Conservation (phyloP, 768 basidiomycete genomes). For the Suillus weaverae region DNA sequence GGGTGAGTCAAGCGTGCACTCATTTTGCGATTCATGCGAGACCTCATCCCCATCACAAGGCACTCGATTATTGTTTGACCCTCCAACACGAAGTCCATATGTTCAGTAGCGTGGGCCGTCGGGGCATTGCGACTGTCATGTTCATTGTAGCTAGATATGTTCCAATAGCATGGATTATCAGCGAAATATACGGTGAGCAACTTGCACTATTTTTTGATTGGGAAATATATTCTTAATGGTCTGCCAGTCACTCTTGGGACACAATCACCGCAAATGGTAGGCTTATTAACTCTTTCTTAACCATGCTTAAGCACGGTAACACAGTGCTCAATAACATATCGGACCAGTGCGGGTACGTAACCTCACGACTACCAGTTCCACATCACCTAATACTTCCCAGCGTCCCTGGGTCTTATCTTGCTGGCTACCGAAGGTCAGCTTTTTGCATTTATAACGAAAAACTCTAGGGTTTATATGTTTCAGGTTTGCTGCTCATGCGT, state of each 20-base stretch:
- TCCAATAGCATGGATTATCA: constrained; percentile 10
- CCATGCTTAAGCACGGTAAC: background rate
- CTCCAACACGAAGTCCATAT: constrained; percentile 12
- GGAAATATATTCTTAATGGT: background rate
- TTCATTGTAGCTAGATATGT: constrained; percentile 13
- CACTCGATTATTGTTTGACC: constrained; percentile 11
- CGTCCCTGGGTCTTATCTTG: constrained; percentile 5
- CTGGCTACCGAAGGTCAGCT: constrained; percentile 10
- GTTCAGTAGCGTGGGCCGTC: background rate
- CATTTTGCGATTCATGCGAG: background rate
- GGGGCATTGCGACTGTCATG: constrained; percentile 11
- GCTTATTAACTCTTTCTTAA: constrained; percentile 1
- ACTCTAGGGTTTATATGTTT: background rate
- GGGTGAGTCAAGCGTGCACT: constrained; percentile 2
- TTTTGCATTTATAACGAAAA: background rate
- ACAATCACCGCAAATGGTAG: background rate
- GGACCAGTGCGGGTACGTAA: constrained; percentile 8
- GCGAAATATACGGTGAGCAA: constrained; percentile 10
- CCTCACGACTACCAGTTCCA: background rate
- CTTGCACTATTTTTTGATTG: no score
- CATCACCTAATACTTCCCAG: constrained; percentile 1
- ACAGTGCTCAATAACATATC: constrained; percentile 11
- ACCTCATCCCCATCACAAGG: background rate
- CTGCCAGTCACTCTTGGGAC: background rate
- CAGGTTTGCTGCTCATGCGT: constrained; percentile 13